A percentile compares a stretch with the other conserved stretches of the same genome.
Conservation (phyloP, 441 rosid genomes). For the Raphanus hybrid region DNA sequence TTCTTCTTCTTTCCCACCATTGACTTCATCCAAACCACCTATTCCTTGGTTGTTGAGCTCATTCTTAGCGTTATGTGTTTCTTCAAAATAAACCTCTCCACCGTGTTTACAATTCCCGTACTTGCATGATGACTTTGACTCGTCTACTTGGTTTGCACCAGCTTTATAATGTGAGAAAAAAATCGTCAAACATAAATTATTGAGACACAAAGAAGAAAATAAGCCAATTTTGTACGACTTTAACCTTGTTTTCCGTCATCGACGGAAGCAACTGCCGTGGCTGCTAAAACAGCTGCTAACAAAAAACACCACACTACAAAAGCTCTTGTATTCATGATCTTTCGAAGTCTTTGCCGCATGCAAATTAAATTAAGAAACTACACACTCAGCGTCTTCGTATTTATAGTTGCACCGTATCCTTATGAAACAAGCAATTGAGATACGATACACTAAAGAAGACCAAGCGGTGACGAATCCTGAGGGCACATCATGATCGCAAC, state of each 20-base stretch:
- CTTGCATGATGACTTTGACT: constrained; percentile 22
- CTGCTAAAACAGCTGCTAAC: constrained; percentile 25
- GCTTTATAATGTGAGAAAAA: neutral
- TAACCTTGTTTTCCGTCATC: constrained; percentile 36
- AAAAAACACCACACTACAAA: constrained; percentile 36
- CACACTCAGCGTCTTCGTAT: neutral
- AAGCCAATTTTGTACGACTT: constrained; percentile 6
- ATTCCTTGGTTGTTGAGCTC: constrained; percentile 12
- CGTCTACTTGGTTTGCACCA: constrained; percentile 20
- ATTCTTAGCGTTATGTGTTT: constrained; percentile 4
- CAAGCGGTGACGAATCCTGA: constrained; percentile 24
- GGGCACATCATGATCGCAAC: constrained; percentile 31
- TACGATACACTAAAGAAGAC: neutral
- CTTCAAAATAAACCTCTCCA: constrained; percentile 23
- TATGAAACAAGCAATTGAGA: neutral
- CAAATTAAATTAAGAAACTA: too few species aligned
- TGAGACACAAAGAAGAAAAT: neutral
- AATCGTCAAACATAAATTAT: constrained; percentile 7
- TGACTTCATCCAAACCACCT: constrained; percentile 5
- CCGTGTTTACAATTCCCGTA: constrained; percentile 21
- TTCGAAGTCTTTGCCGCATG: neutral
- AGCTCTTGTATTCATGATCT: constrained; percentile 35
- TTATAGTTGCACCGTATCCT: constrained; percentile 18
- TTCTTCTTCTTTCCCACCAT: constrained; percentile 24
- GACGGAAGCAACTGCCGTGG: constrained; percentile 31